phyloP scores from a whole-genome alignment of 768 basidiomycete genomes.

The Gloeophyllum trabeum region DNA sequence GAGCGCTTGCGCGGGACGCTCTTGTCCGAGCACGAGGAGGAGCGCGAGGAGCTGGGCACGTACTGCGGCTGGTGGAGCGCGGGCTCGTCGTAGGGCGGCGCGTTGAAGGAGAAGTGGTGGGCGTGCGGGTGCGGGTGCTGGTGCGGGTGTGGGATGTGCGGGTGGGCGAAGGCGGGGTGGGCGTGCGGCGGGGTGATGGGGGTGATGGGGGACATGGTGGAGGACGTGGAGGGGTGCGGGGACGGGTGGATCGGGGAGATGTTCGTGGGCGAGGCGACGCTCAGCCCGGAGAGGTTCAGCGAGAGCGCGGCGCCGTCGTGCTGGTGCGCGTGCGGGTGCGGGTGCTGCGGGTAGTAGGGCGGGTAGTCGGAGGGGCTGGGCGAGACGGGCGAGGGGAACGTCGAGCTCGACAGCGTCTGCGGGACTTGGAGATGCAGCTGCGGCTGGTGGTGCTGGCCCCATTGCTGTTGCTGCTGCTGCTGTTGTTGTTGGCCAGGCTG shows the following conservation, averaged over 20 bases:
- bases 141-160: constrained; percentile 27
- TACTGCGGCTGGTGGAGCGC: constrained; percentile 12
- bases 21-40: constrained; percentile 39
- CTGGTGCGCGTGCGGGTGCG: constrained; percentile 10
- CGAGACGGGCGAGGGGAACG: constrained; percentile 21
- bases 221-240: constrained; percentile 22
- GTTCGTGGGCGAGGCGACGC: constrained; percentile 55
- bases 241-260: constrained; percentile 51
- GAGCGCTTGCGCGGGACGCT: constrained; percentile 59
- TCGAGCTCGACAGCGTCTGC: constrained; percentile 16
- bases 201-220: constrained; percentile 31
- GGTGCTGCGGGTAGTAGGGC: constrained; percentile 11
- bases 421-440: constrained; percentile 19
- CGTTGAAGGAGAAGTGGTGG: constrained; percentile 42
- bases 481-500: neutral
- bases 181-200: constrained; percentile 45
- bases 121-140: constrained; percentile 29
- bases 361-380: constrained; percentile 20
- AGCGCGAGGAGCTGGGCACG: constrained; percentile 23
- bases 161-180: constrained; percentile 30
- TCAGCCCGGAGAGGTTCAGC: constrained; percentile 57
- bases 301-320: constrained; percentile 32
- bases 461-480: constrained; percentile 5
- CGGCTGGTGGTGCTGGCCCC: constrained; percentile 20
- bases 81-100: constrained; percentile 22